These are phyloP conservation scores for Phaeophleospora eucalypticola DNA, from an alignment of 2,329 filamentous ascomycete species.

Conservation along the genomic window DNA sequence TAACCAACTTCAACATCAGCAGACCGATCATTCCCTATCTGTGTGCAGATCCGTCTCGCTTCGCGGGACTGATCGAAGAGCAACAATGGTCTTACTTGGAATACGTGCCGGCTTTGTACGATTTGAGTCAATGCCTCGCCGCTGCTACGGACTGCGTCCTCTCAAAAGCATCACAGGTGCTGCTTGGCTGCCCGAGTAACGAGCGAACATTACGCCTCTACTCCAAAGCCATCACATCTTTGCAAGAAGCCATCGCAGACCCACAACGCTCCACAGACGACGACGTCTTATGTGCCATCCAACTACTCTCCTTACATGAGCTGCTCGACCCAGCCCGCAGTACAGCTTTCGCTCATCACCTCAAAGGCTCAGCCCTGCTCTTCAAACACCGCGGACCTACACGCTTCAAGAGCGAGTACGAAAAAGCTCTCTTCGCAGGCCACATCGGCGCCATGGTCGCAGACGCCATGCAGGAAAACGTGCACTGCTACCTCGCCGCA, in stretches of 20 bases:
- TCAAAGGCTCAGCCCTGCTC: slow-evolving; percentile 31
- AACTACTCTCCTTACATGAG: slow-evolving; percentile 25
- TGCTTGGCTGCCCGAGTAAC: slow-evolving; percentile 7
- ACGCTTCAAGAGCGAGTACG: slow-evolving; percentile 34
- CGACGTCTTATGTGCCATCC: slow-evolving; percentile 23
- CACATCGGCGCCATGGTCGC: slow-evolving; percentile 33
- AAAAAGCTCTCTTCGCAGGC: slow-evolving; percentile 35
- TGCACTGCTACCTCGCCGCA: slow-evolving; percentile 30
- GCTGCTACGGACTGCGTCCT: slow-evolving; percentile 24
- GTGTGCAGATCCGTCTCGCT: slow-evolving; percentile 12
- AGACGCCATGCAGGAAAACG: slow-evolving; percentile 21
- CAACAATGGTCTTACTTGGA: slow-evolving; percentile 23
- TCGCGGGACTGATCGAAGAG: slow-evolving; percentile 14
- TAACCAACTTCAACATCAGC: slow-evolving; percentile 28
- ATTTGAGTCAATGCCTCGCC: slow-evolving; percentile 18
- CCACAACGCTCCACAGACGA: slow-evolving; percentile 11
- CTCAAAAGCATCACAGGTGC: slow-evolving; percentile 18
- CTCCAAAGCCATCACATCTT: slow-evolving; percentile 19
- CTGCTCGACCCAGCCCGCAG: slow-evolving; percentile 31
- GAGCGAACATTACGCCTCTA: slow-evolving; percentile 14
- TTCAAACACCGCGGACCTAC: slow-evolving; percentile 31
- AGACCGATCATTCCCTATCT: slow-evolving; percentile 15
- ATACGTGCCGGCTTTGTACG: slow-evolving; percentile 25
- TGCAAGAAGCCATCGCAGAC: slow-evolving; percentile 21
- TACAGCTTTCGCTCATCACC: slow-evolving; percentile 33